Evolutionary conservation across 257 asterid species (phyloP), one percentile per base, ranked within the genome.

Genomic region (Galeopsis tetrahit): DNA sequence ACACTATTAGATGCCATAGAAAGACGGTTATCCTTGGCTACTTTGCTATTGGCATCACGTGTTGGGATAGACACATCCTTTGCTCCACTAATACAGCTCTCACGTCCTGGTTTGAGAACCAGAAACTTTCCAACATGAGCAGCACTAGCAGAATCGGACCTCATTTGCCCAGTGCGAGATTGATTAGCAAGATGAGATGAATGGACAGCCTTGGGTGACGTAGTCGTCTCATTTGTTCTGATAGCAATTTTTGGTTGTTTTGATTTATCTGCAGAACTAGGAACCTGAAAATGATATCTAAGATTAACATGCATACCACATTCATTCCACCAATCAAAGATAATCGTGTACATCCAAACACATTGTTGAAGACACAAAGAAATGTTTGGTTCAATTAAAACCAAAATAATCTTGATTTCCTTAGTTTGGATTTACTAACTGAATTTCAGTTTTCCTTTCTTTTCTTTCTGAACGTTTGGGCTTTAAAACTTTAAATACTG

Each of bases 61-160:
- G 79, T 75, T 38, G 82, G 64, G 79, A 71, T 76, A 40, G 74
- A 74, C 46, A 78, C 82, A 65, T 89, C 95, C 82, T 87, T 89
- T 42, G 66, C 74, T 42, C 77, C 70, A 64, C 75, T 60, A 34
- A 80, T 38, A 44, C 52, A 51, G 59, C 80, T 83, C 78, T 88
- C 95, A 73, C 95, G 83, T 39, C 87, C 90, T 38, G 94, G 84
- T 83, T 88, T 91, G 66, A 89, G 91, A 77, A 91, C 93, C 72
- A 87, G 80, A 83, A 85, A 88, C 79, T 86, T 91, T 55, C 92
- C 95, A 61, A 71, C 84, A 74, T 89, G 93, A 64, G 97, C 74
- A 59, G 78, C 77, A 73, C 77, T 82, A 53, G 81, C 73, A 81
- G 87, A 78, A 82, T 87, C 96, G 11, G 80, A 44, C 73, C 85